Base-by-base conservation (phyloP, 768 basidiomycete genomes). In the Phaeolepiota aurea region DNA sequence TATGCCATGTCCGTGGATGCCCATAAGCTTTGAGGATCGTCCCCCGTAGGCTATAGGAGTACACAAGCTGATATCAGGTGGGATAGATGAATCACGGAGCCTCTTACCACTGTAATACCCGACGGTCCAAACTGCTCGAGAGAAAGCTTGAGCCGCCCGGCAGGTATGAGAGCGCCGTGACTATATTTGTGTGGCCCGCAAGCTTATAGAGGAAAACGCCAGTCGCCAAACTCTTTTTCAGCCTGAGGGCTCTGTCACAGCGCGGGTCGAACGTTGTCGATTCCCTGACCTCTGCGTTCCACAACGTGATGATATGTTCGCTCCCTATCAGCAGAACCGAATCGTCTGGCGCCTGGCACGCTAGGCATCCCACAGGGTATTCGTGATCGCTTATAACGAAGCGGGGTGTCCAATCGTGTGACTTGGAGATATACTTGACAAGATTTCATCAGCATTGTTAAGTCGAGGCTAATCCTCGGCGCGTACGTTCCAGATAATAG, bases 261-360 rank as follows among this genome's bases (percentile, higher is more conserved):
- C 16, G 16, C 7, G n/a, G 25, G n/a, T 19, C 7, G 33, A 9
- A 54, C 56, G n/a, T n/a, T n/a, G n/a, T n/a, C n/a, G n/a, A n/a
- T n/a, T n/a, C n/a, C n/a, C n/a, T 54, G 49, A 92, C 94, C 76
- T 82, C 77, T 25, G 82, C 70, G 57, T 94, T 82, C 91, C 92
- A 99, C 53, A 98, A 68, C 64, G 85, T 83, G 58, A 99, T 82
- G 37, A 65, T 58, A 35, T 82, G 69, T 48, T 97, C 92, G 16
- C 89, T 72, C 25, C 84, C 80, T 4, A 90, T 91, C 32, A 96
- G 71, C 44, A 99, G 66, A 47, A 86, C 71, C 14, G 76, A 64
- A 53, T 93, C 91, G 52, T 98, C 90, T 38, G 82, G 69, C 19
- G 96, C 96, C 93, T n/a, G n/a, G n/a, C 94, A 99, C 1, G 91